Evolutionary conservation across 2,329 filamentous ascomycete species (phyloP), one percentile per base, ranked within the genome.

Genomic region (Aspergillus niger): DNA sequence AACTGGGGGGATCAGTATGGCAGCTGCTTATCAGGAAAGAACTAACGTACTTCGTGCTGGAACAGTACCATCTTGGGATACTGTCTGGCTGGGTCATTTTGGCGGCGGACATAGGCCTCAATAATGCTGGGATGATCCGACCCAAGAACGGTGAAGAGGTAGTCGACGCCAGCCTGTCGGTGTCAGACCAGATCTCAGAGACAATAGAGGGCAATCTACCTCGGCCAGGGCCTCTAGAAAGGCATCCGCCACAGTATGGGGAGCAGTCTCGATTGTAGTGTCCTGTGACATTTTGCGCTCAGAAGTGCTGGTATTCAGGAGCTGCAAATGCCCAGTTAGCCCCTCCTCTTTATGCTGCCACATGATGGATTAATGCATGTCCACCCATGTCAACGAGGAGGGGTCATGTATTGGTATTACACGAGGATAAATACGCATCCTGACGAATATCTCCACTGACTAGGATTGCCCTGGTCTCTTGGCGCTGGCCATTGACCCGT

Each of bases 121-220:
- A 62, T 62, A 39, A 62, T 59, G 30, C 60, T 62, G 13, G 60
- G 60, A n/a, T 62, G 60, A 26, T 62, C 60, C 4, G 60, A 62
- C 15, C 60, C 60, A 6, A 62, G 57, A 6, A 59, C 57, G 32
- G 57, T 55, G 47, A 62, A 62, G 38, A 62, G 51, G 22, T 62
- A 55, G 32, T 59, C 57, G 38, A 62, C 52, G 7, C 60, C 60
- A 2, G 60, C 60, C 52, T 55, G 39, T 54, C n/a, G 5, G 15
- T 20, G 52, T 28, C 15, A 28, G 15, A 11, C 3, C 6, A 17
- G 10, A 10, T 41, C 4, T 22, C 15, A 17, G 2, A 8, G 22
- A 26, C 26, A 38, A 13, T 11, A 10, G 39, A 26, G 10, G 5
- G 15, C 11, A 41, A 1, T 28, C 6, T 55, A 55, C 52, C 52